Evolutionary conservation across 768 basidiomycete genomes (phyloP), one percentile per base, ranked within the genome.

Genomic region (Leccinum barrowsii): DNA sequence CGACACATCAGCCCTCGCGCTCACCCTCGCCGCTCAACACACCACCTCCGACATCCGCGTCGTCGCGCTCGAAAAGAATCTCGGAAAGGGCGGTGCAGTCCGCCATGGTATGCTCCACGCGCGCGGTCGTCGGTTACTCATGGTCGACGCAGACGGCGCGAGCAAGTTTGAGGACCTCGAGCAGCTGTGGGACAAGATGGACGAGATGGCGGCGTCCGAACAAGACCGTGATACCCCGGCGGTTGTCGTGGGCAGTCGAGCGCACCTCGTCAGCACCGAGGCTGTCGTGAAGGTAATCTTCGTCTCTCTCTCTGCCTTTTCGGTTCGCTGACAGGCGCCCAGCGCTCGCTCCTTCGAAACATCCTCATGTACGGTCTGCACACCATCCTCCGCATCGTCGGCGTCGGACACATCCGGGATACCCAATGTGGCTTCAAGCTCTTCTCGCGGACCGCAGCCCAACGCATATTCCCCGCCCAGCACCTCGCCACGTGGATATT

Each of bases 381-480:
- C 71, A 86, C 91, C 19, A 86, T 94, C 69, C 81, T 97, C 8
- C 85, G 89, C 35, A 83, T 96, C 49, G 86, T 96, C 30, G 94
- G 95, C 50, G 93, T 94, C 3, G 88, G 88, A 7, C 87, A 92
- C 67, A 90, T 96, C 59, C 85, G 91, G 24, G 94, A 97, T 76
- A 98, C 95, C 17, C 95, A 97, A 70, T 97, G 95, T 69, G 95
- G 95, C 32, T 98, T 98, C 85, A 98, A 98, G 75, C 83, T 98
- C 26, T 95, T 96, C 75, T 86, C 93, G 15, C 90, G 93, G 11
- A 66, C 78, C 3, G 87, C 94, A 0, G 94, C 94, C 8, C 84
- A 80, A 53, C 82, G 82, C 58, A 85, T 98, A 60, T 98, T 96
- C 73, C 92, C 92, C 1, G 79, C 80, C 2, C 88, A 96, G 67